A percentile compares a stretch with the other conserved stretches of the same genome.
These are phyloP conservation scores for Firmiana major DNA, from an alignment of 345 rosid genomes.

Conservation along the genomic window DNA sequence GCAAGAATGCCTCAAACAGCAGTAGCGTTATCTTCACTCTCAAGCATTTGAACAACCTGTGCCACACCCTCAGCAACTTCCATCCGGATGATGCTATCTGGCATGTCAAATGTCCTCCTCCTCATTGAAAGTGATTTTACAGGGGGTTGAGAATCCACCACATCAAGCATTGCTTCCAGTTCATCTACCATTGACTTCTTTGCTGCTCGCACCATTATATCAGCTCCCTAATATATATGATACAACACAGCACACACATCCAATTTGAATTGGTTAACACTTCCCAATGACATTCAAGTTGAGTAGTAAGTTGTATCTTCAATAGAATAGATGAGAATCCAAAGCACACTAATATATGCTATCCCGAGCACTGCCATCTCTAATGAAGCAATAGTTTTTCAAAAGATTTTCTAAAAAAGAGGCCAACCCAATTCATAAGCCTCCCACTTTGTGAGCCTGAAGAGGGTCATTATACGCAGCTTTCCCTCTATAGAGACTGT, in stretches of 20 bases:
- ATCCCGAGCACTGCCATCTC: neutral
- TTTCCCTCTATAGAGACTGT: too few relatives aligned
- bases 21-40: slow-evolving; percentile 32
- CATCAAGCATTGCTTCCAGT: slow-evolving; percentile 89
- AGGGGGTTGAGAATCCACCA: slow-evolving; percentile 75
- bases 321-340: neutral
- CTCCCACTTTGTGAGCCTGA: too few relatives aligned
- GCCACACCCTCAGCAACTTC: slow-evolving; percentile 85
- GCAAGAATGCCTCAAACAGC: neutral
- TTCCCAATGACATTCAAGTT: neutral
- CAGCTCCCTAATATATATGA: slow-evolving; percentile 53
- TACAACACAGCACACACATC: neutral
- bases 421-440: too few relatives aligned
- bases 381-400: neutral
- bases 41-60: slow-evolving; percentile 76
- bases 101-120: slow-evolving; percentile 89
- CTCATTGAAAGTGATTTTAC: slow-evolving; percentile 69
- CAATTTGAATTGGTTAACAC: neutral
- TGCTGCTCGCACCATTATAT: slow-evolving; percentile 73
- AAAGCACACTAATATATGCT: neutral
- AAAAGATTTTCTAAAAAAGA: too few relatives aligned
- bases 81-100: slow-evolving; percentile 56
- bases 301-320: neutral
- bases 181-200: slow-evolving; percentile 89
- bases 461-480: too few relatives aligned